Evolutionary conservation across 129 eudicot genomes (phyloP).

Genomic region (Scalesia atractyloides): DNA sequence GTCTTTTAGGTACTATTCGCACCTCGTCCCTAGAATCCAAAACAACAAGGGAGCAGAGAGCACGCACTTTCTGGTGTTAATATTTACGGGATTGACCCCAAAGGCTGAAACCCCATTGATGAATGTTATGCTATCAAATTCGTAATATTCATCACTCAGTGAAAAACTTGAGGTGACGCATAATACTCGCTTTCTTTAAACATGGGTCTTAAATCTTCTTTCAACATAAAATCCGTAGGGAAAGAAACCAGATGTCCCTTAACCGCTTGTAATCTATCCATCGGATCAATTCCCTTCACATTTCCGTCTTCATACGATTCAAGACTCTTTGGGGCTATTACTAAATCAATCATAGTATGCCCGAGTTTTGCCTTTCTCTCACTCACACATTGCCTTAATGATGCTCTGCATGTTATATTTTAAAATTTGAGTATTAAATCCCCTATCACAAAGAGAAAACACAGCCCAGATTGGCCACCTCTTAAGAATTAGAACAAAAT

Average conservation of each 20-base stretch:
- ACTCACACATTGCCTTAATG: slow-evolving; percentile 79
- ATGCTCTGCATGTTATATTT: slow-evolving; percentile 47
- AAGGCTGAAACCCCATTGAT: slow-evolving; percentile 13
- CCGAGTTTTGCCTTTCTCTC: slow-evolving; percentile 79
- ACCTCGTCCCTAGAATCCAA: slow-evolving; percentile 29
- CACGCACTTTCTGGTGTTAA: slow-evolving; percentile 24
- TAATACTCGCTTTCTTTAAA: slow-evolving; percentile 97
- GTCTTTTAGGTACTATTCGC: background rate
- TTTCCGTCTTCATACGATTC: slow-evolving; percentile 80
- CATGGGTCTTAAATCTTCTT: slow-evolving; percentile 92
- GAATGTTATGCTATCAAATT: slow-evolving; percentile 1
- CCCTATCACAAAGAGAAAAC: background rate
- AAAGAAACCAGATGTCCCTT: slow-evolving; percentile 96
- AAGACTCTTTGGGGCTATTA: slow-evolving; percentile 70
- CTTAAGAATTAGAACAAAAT: no score
- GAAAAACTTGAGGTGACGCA: slow-evolving; percentile 98
- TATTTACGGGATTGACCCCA: slow-evolving; percentile 13
- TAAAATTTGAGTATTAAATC: background rate
- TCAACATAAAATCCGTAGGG: slow-evolving; percentile 88
- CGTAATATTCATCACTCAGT: slow-evolving; percentile 34
- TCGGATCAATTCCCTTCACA: slow-evolving; percentile 65
- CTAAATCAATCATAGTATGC: slow-evolving; percentile 85
- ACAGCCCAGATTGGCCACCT: background rate
- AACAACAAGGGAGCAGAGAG: slow-evolving; percentile 19
- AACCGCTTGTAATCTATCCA: slow-evolving; percentile 75